phyloP scores from a whole-genome alignment of 768 basidiomycete genomes.

The Xerocomus brunneocitrinus region DNA sequence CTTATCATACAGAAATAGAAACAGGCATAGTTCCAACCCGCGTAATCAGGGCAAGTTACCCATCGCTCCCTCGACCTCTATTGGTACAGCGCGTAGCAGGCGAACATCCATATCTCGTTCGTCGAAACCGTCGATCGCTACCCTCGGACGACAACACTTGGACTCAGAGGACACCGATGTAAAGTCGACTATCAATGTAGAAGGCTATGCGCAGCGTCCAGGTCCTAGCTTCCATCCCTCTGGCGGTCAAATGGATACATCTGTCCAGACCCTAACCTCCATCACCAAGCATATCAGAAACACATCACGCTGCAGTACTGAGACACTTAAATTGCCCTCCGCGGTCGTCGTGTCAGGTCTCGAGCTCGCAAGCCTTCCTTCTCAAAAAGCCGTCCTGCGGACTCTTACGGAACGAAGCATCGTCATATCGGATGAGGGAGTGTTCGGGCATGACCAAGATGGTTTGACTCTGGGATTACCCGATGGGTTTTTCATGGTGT shows the following conservation, averaged over 20 bases:
- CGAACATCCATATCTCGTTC: slow-evolving; percentile 24
- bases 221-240: slow-evolving; percentile 6
- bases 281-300: slow-evolving; percentile 9
- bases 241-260: slow-evolving; percentile 14
- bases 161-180: slow-evolving; percentile 11
- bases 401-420: slow-evolving; percentile 52
- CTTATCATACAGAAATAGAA: slow-evolving; percentile 14
- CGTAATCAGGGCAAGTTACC: slow-evolving; percentile 19
- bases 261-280: slow-evolving; percentile 12
- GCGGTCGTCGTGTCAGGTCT: slow-evolving; percentile 68
- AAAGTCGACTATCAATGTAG: background rate
- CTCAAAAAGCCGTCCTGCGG: slow-evolving; percentile 54
- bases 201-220: slow-evolving; percentile 1
- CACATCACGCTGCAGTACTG: slow-evolving; percentile 15
- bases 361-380: slow-evolving; percentile 51
- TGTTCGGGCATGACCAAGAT: slow-evolving; percentile 23
- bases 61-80: slow-evolving; percentile 10
- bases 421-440: slow-evolving; percentile 31
- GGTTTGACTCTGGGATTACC: slow-evolving; percentile 39
- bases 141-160: slow-evolving; percentile 13
- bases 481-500: slow-evolving; percentile 65
- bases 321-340: slow-evolving; percentile 40
- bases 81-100: slow-evolving; percentile 25
- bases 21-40: slow-evolving; percentile 19
- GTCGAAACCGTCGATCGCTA: slow-evolving; percentile 12